A percentile compares a stretch with the other conserved stretches of the same genome.
Conservation (phyloP, 75 land plant species). For the Pseudotsuga menziesii region DNA sequence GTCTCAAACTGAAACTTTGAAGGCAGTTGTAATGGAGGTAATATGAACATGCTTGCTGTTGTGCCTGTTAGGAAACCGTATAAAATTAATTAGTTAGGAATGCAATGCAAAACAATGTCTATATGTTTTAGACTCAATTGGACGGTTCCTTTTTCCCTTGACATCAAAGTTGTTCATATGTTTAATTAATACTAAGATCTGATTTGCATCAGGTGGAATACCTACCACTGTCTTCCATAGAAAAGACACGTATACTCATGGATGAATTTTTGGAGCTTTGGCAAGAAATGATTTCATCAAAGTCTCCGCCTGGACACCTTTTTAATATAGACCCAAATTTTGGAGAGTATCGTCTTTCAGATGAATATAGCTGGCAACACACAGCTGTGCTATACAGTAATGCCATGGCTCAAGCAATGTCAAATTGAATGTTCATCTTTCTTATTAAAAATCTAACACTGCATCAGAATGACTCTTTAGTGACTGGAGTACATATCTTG, state of each 20-base stretch:
- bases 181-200: background rate
- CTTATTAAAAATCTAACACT: too few relatives aligned
- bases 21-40: conserved; percentile 94
- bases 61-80: background rate
- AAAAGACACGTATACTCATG: conserved; percentile 60
- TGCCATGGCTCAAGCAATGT: conserved; percentile 63
- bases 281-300: conserved; percentile 69
- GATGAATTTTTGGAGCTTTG: conserved; percentile 81
- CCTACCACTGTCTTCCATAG: conserved; percentile 81
- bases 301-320: conserved; percentile 65
- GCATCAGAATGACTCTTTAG: too few relatives aligned
- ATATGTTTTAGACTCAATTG: too few relatives aligned
- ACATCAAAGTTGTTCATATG: background rate
- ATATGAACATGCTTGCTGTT: background rate
- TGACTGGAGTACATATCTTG: too few relatives aligned
- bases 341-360: conserved; percentile 67
- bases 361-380: conserved; percentile 82
- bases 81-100: background rate
- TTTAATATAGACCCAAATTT: conserved; percentile 60
- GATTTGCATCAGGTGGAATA: conserved; percentile 76
- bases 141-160: background rate
- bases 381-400: conserved; percentile 83
- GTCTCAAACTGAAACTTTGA: conserved; percentile 52
- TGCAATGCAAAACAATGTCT: background rate
- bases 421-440: conserved; percentile 10